Base-by-base conservation (phyloP, 2,329 filamentous ascomycete genomes). In the Arthrobotrys entomopaga region DNA sequence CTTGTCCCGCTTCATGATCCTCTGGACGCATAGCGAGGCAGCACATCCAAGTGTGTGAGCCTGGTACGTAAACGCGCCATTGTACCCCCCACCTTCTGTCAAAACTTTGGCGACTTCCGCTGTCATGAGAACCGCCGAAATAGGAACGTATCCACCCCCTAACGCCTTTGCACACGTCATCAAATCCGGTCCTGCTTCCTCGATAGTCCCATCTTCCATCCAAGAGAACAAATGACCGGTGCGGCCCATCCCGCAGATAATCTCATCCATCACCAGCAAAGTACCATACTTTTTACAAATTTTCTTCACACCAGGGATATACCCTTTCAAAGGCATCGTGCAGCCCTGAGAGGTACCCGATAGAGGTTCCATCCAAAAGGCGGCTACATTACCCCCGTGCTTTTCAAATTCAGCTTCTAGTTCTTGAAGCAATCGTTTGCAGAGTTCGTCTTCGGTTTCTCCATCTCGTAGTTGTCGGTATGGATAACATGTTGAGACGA, bases 221-320 rank as follows among this genome's bases (percentile, higher is more conserved):
- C 87, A 91, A 0, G 87, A 86, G 81, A 91, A 86, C 76, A 89
- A 80, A 3, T 82, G 84, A 0, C 87, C 88, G 0, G 84, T 85
- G 0, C 88, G 82, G 0, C 88, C 88, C 80, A 86, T 86, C 1
- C 89, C 89, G 54, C 86, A 89, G 89, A 93, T 91, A 50, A 92
- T 85, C 79, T 94, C 91, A 78, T 95, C 92, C 0, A 94, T 82
- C 52, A 94, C 89, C n/a, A 95, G 83, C 0, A 95, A 85, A 0
- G 89, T 87, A 0, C 89, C 91, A 78, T 94, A 84, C 73, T 86
- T 87, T 60, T 89, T 85, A 79, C 91, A 95, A 0, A 95, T 83
- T 1, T 83, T 82, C 78, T 86, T 86, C 81, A 94, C 87, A 0
- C 89, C 90, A 58, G 83, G 82, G 57, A 93, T 87, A 77, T 95